These are phyloP conservation scores for Populus trichocarpa DNA, from an alignment of 441 rosid species.

Conservation along the genomic window DNA sequence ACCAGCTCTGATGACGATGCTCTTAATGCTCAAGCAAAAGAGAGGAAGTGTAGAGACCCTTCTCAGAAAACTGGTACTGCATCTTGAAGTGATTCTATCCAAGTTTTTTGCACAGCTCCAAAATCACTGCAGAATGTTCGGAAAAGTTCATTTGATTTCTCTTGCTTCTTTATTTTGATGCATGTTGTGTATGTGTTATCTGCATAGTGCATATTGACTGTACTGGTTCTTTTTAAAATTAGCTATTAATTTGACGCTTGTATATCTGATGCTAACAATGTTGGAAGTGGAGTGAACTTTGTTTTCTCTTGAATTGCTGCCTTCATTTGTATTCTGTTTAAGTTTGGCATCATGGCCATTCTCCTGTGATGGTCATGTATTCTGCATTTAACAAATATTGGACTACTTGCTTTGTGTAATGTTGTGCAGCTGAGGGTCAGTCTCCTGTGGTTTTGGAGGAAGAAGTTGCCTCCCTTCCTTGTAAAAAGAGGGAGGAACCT, in stretches of 20 bases:
- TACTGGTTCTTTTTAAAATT: not conserved
- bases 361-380: not conserved
- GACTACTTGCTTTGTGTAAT: not conserved
- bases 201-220: not conserved
- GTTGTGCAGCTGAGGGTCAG: conserved; percentile 33
- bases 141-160: not conserved
- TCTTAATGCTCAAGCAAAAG: conserved; percentile 39
- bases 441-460: conserved; percentile 39
- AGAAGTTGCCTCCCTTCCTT: conserved; percentile 41
- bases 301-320: not conserved
- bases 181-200: not conserved
- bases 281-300: not conserved
- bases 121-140: not conserved
- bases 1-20: conserved; percentile 48
- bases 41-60: conserved; percentile 35
- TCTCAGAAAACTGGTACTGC: conserved; percentile 51
- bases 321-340: not conserved
- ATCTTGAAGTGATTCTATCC: not conserved
- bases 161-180: not conserved
- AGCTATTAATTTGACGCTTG: not conserved
- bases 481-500: conserved; percentile 35
- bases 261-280: not conserved
- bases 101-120: not conserved
- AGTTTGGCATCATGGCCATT: not conserved
- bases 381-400: not conserved